Evolutionary conservation across 1,284 basidiomycete species (phyloP).

Genomic region (Meira miltonrushii): DNA sequence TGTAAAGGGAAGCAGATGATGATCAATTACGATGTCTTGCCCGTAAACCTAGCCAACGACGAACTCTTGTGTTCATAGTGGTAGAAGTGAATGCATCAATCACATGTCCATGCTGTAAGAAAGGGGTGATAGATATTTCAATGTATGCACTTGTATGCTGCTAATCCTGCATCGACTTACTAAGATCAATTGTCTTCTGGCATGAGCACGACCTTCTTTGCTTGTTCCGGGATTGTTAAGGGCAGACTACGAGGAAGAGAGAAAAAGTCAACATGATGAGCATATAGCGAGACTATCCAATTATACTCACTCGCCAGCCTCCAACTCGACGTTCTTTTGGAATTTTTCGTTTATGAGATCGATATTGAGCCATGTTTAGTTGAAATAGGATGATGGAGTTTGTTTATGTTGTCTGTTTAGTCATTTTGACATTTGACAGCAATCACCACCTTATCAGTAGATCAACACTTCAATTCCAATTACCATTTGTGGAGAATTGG

Average conservation of each 20-base stretch:
- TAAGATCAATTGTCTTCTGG: slow-evolving; percentile 28
- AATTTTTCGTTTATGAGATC: slow-evolving; percentile 19
- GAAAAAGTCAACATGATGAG: not conserved
- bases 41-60: slow-evolving; percentile 23
- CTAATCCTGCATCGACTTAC: slow-evolving; percentile 13
- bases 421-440: too few relatives aligned
- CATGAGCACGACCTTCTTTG: slow-evolving; percentile 24
- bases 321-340: slow-evolving; percentile 29
- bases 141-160: not conserved
- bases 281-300: not conserved
- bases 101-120: slow-evolving; percentile 23
- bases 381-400: too few relatives aligned
- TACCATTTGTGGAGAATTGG: too few relatives aligned
- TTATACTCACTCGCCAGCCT: slow-evolving; percentile 21
- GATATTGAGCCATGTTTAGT: slow-evolving; percentile 1
- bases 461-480: too few relatives aligned
- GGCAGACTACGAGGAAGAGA: slow-evolving; percentile 17
- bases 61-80: slow-evolving; percentile 22
- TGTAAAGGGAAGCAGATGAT: not conserved
- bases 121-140: not conserved
- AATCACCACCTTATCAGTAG: too few relatives aligned
- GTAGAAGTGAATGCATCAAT: slow-evolving; percentile 26
- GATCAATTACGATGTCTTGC: slow-evolving; percentile 7
- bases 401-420: too few relatives aligned
- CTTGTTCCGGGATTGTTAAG: slow-evolving; percentile 33